A percentile compares a stretch with the other conserved stretches of the same genome.
These are phyloP conservation scores for Viola odorata DNA, from an alignment of 345 rosid species.

Conservation along the genomic window DNA sequence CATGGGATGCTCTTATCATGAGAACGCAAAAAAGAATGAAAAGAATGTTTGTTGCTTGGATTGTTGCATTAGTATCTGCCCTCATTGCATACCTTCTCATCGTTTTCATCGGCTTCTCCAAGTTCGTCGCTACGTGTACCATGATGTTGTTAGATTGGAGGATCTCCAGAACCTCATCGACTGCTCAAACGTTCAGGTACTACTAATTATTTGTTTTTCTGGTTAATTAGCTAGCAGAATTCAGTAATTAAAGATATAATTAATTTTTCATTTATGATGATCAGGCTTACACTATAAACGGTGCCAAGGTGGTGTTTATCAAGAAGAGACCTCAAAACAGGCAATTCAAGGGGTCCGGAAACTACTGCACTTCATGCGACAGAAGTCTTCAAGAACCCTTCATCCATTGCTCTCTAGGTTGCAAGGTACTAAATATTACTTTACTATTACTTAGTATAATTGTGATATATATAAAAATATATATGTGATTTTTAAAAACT, in stretches of 20 bases:
- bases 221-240: not conserved
- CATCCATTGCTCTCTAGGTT: constrained; percentile 84
- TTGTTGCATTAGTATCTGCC: constrained; percentile 87
- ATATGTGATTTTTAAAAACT: no score
- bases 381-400: constrained; percentile 93
- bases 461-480: no score
- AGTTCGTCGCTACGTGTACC: constrained; percentile 91
- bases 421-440: constrained; percentile 57
- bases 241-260: not conserved
- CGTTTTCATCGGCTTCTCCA: constrained; percentile 89
- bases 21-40: constrained; percentile 81
- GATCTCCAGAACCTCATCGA: constrained; percentile 88
- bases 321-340: constrained; percentile 94
- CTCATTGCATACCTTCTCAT: constrained; percentile 86
- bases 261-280: not conserved
- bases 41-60: constrained; percentile 87
- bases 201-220: not conserved
- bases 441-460: no score
- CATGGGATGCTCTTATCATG: constrained; percentile 66
- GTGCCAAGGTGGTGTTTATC: constrained; percentile 92
- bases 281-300: constrained; percentile 85
- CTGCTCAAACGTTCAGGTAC: constrained; percentile 91
- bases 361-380: constrained; percentile 88
- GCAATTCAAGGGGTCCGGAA: constrained; percentile 89
- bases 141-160: constrained; percentile 89